Base-by-base conservation (phyloP, 192 early-diverging fungal species). In the Umbelopsis sp. region DNA sequence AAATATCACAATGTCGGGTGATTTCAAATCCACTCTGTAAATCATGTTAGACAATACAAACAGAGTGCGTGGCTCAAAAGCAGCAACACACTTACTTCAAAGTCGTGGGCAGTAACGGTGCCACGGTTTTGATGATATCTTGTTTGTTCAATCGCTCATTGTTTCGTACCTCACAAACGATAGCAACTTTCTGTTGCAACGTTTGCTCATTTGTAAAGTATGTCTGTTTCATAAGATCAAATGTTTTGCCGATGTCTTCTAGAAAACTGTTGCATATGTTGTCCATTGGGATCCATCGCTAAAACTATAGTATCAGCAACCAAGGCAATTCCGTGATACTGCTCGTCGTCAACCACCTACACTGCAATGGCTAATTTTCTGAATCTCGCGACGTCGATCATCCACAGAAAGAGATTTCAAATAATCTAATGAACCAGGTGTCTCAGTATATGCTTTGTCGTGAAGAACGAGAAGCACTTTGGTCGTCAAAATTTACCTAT, bases 131-230 rank as follows among this genome's bases (percentile, higher is more conserved):
- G 9, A 79, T 74, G 37, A 71, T 68, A 7, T 79, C 69, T 45
- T 80, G 50, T 25, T 81, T 73, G 8, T 67, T 78, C 1, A 85
- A 41, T 16, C 49, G 64, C 15, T 58, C 61, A 68, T 80, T 78
- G 50, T 84, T 84, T 6, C 81, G 75, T 25, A 81, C 65, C 49
- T 84, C 83, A 13, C 73, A 71, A 2, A 85, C 44, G 35, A 81
- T 76, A 13, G 83, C 81, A 23, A 85, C 66, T 18, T 77, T 52
- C 0, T 46, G 41, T n/a, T 46, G 41, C 44, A 58, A 35, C 27
- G 8, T 25, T 8, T 67, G n/a, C 1, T 47, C 64, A 13, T 68
- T 25, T 1, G 16, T 25, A 50, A 75, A 69, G 20, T 70, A 27
- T n/a, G 41, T 71, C 5, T 33, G 25, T 49, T 51, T 44, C 9